These are phyloP conservation scores for Sporothrix brunneoviolacea DNA, from an alignment of 2,329 filamentous ascomycete species.

Conservation along the genomic window DNA sequence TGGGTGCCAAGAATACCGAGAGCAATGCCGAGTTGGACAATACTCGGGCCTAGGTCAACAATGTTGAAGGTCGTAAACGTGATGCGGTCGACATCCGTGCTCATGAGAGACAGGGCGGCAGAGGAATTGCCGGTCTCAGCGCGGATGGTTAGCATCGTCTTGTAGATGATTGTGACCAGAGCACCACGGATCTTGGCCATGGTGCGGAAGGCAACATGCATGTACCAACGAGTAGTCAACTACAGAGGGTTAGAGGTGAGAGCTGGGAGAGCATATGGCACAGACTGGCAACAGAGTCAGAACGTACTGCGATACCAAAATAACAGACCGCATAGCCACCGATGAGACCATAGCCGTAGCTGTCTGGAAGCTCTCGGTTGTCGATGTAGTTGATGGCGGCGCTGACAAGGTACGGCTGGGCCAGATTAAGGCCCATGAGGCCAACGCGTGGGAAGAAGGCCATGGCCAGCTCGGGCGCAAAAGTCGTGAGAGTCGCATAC, in stretches of 20 bases:
- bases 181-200: conserved; percentile 15
- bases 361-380: background rate
- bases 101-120: conserved; percentile 15
- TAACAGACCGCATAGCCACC: conserved; percentile 14
- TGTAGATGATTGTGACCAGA: conserved; percentile 15
- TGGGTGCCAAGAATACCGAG: conserved; percentile 13
- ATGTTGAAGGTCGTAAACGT: conserved; percentile 13
- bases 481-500: conserved; percentile 3
- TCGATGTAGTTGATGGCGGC: conserved; percentile 12
- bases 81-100: conserved; percentile 16
- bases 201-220: conserved; percentile 13
- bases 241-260: background rate
- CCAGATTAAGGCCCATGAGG: conserved; percentile 13
- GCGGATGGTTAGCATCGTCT: conserved; percentile 15
- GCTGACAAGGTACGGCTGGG: conserved; percentile 16
- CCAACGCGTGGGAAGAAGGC: conserved; percentile 12
- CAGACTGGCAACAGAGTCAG: background rate
- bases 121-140: conserved; percentile 15
- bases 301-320: conserved; percentile 13
- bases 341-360: conserved; percentile 17
- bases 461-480: conserved; percentile 10
- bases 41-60: conserved; percentile 13
- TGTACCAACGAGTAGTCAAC: conserved; percentile 16
- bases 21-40: conserved; percentile 12
- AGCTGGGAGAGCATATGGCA: background rate